phyloP scores from a whole-genome alignment of 202 grass and related monocot genomes.

The Carex arenaria region DNA sequence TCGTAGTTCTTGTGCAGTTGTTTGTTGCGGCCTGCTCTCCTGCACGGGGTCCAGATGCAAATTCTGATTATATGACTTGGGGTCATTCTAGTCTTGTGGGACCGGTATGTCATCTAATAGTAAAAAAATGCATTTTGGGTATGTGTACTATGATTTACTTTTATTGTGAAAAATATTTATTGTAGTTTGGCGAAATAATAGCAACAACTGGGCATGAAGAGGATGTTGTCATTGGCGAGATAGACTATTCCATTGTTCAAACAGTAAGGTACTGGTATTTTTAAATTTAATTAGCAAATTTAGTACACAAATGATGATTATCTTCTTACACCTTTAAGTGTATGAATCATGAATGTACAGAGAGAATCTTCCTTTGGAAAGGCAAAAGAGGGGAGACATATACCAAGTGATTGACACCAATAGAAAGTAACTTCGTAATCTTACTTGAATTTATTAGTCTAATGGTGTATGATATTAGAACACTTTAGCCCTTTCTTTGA shows the following conservation, averaged over 20 bases:
- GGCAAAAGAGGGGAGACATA: slow-evolving; percentile 41
- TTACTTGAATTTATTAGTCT: background rate
- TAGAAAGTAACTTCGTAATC: background rate
- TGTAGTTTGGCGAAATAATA: slow-evolving; percentile 53
- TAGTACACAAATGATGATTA: background rate
- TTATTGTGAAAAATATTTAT: background rate
- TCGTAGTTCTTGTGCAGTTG: slow-evolving; percentile 32
- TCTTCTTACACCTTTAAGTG: background rate
- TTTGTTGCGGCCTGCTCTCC: slow-evolving; percentile 62
- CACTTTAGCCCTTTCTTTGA: background rate
- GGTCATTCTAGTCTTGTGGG: slow-evolving; percentile 61
- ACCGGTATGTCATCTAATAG: slow-evolving; percentile 34
- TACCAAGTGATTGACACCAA: slow-evolving; percentile 41
- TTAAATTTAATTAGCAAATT: background rate
- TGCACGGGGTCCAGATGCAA: slow-evolving; percentile 28
- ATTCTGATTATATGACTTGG: slow-evolving; percentile 50
- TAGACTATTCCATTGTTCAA: slow-evolving; percentile 34
- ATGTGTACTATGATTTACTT: background rate
- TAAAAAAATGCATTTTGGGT: background rate
- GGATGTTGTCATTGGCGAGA: slow-evolving; percentile 34
- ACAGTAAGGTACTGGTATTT: slow-evolving; percentile 27
- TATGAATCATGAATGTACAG: slow-evolving; percentile 27
- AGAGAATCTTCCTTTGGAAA: slow-evolving; percentile 44
- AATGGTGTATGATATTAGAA: background rate
- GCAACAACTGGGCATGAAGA: slow-evolving; percentile 48